Conservation (phyloP, 805 yeast genomes). For the Phaffomyces thermotolerans region DNA sequence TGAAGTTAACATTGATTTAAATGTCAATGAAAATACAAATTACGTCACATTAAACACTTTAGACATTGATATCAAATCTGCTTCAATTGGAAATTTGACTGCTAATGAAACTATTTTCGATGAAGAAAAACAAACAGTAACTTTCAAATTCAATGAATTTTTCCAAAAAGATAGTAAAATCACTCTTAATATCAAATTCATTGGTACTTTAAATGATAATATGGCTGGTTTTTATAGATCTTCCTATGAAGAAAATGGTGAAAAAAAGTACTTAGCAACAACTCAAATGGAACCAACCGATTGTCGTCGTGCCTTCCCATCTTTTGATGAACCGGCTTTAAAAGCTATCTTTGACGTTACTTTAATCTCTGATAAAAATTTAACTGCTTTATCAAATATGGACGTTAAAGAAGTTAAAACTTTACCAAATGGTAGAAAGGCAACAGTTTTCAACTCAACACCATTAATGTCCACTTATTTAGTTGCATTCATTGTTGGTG, state of each 20-base stretch:
- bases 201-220: constrained; percentile 62
- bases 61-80: constrained; percentile 56
- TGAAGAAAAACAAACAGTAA: constrained; percentile 55
- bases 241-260: constrained; percentile 53
- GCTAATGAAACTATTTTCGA: constrained; percentile 34
- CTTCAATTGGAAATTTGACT: constrained; percentile 30
- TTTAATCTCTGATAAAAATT: constrained; percentile 45
- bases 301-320: constrained; percentile 83
- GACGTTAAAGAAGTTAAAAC: constrained; percentile 45
- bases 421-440: constrained; percentile 39
- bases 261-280: constrained; percentile 65
- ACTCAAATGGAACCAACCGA: constrained; percentile 87
- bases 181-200: constrained; percentile 42
- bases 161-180: constrained; percentile 33
- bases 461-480: constrained; percentile 82
- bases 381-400: constrained; percentile 66
- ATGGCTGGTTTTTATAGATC: constrained; percentile 83
- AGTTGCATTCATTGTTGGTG: constrained; percentile 79
- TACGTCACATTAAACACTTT: constrained; percentile 49
- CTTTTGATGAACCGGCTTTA: constrained; percentile 76
- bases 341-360: constrained; percentile 67
- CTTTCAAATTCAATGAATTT: constrained; percentile 47
- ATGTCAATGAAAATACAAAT: constrained; percentile 41
- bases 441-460: constrained; percentile 61
- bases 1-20: constrained; percentile 44